Evolutionary conservation across 2,329 filamentous ascomycete species (phyloP).

Genomic region (Paracamarosporium sp.): DNA sequence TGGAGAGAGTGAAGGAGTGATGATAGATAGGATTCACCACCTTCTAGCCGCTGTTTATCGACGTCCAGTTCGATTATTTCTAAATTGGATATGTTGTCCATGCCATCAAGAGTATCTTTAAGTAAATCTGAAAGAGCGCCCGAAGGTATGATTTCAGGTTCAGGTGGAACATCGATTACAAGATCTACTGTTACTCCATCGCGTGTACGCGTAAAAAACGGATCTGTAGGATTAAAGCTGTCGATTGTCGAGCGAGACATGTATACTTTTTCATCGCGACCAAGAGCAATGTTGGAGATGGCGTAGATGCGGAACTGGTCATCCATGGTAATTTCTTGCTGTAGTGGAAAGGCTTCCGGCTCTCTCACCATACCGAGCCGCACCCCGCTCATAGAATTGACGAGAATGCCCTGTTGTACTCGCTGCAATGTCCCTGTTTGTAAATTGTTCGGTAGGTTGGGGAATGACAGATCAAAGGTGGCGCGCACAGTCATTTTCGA

Average conservation of each 20-base stretch:
- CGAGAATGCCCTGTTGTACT: conserved; percentile 64
- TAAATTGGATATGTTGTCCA: conserved; percentile 30
- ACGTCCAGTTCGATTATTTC: conserved; percentile 34
- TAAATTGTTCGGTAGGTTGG: conserved; percentile 59
- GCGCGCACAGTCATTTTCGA: conserved; percentile 72
- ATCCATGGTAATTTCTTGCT: conserved; percentile 34
- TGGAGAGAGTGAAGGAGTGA: conserved; percentile 46
- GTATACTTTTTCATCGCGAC: conserved; percentile 86
- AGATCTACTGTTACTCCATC: conserved; percentile 78
- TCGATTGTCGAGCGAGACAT: conserved; percentile 72
- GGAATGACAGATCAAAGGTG: conserved; percentile 74
- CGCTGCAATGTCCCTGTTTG: conserved; percentile 61
- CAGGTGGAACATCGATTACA: conserved; percentile 63
- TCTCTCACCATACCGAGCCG: conserved; percentile 73
- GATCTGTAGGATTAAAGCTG: conserved; percentile 78
- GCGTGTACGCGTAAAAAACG: conserved; percentile 80
- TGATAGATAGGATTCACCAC: conserved; percentile 39
- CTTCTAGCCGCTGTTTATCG: conserved; percentile 28
- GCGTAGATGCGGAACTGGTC: conserved; percentile 75
- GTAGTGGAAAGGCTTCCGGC: conserved; percentile 52
- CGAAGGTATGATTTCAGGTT: conserved; percentile 24
- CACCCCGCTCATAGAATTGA: conserved; percentile 67
- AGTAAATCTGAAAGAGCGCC: conserved; percentile 28
- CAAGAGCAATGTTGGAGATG: conserved; percentile 80
- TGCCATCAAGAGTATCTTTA: conserved; percentile 27